Percentiles rank a stretch among this genome's conserved stretches.
phyloP scores from a whole-genome alignment of 495 filamentous ascomycete genomes.

The Penicillium pulvis region DNA sequence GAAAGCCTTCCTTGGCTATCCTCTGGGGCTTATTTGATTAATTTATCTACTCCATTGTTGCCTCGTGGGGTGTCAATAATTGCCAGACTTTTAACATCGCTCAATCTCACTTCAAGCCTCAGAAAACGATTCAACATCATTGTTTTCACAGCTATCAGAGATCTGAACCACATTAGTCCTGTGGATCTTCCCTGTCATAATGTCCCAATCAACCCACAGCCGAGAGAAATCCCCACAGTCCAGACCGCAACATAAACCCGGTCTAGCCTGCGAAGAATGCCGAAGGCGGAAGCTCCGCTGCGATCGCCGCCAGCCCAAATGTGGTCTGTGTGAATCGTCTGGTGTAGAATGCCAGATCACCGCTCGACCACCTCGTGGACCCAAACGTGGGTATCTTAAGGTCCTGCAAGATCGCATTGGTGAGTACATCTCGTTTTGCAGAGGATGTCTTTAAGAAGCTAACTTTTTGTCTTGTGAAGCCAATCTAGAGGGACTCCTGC shows the following conservation, averaged over 20 bases:
- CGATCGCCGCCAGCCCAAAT: slow-evolving; percentile 47
- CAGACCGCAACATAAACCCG: background rate
- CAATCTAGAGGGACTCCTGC: background rate
- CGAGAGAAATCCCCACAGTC: background rate
- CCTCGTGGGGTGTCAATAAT: background rate
- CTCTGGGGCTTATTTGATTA: background rate
- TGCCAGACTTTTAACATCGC: background rate
- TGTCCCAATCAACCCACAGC: background rate
- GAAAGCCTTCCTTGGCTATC: background rate
- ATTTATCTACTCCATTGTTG: background rate
- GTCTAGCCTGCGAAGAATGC: slow-evolving; percentile 49
- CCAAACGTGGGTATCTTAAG: slow-evolving; percentile 51
- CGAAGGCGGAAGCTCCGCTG: slow-evolving; percentile 52
- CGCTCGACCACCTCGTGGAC: slow-evolving; percentile 44
- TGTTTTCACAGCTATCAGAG: background rate
- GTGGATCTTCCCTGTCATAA: background rate
- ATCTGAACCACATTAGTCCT: background rate
- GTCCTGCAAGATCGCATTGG: slow-evolving; percentile 47
- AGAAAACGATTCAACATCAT: background rate
- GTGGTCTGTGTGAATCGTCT: slow-evolving; percentile 44
- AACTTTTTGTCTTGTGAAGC: background rate
- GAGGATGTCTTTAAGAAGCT: background rate
- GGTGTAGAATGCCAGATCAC: slow-evolving; percentile 46
- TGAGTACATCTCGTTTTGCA: slow-evolving; percentile 22
- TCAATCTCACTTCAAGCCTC: background rate